phyloP scores from a whole-genome alignment of 2,329 filamentous ascomycete genomes.

The Chalara sp. region DNA sequence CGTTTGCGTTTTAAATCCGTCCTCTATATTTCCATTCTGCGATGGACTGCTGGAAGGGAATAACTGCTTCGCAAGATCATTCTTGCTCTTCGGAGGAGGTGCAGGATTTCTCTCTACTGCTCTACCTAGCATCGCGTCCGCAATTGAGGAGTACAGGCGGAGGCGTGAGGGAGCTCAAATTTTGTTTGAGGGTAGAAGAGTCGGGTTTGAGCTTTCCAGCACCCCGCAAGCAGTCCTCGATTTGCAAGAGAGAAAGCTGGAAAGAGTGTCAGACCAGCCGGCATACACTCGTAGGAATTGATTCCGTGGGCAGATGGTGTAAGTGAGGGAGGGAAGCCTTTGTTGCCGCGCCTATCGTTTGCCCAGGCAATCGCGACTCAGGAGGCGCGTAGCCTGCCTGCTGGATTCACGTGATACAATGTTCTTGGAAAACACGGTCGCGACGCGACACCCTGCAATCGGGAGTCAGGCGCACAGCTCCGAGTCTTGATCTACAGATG shows the following conservation, averaged over 20 bases:
- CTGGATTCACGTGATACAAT: too few species aligned
- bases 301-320: too few species aligned
- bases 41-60: conserved; percentile 52
- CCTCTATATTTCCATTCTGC: conserved; percentile 39
- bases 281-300: conserved; percentile 24
- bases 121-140: conserved; percentile 28
- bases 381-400: too few species aligned
- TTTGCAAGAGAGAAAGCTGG: conserved; percentile 20
- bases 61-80: conserved; percentile 37
- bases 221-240: conserved; percentile 32
- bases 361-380: too few species aligned
- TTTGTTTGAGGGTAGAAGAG: conserved; percentile 33
- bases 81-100: conserved; percentile 42
- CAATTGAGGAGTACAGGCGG: conserved; percentile 22
- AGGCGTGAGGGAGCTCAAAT: conserved; percentile 1
- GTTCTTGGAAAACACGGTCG: too few species aligned
- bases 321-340: too few species aligned
- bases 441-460: too few species aligned
- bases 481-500: too few species aligned
- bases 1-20: conserved; percentile 40
- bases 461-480: too few species aligned
- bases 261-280: conserved; percentile 17
- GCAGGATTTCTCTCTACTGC: conserved; percentile 25
- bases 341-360: too few species aligned
- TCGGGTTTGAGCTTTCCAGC: conserved; percentile 18